These are phyloP conservation scores for Thinopyrum elongatum DNA, from an alignment of 176 grass and related monocot species.

Conservation along the genomic window DNA sequence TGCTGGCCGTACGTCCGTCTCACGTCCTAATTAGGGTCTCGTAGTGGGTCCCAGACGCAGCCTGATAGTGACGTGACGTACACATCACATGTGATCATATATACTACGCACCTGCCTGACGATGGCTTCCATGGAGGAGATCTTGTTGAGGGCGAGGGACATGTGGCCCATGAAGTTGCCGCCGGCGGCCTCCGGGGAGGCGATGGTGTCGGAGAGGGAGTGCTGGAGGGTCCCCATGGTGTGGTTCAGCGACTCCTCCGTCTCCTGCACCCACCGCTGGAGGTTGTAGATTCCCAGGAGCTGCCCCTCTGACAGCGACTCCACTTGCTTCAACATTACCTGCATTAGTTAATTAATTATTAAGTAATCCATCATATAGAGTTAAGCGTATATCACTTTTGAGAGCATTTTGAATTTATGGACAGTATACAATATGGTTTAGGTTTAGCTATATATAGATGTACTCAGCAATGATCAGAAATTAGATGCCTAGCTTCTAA, in stretches of 20 bases:
- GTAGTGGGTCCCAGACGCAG: not conserved
- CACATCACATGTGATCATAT: not conserved
- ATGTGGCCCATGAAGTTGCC: constrained; percentile 49
- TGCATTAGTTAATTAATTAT: not conserved
- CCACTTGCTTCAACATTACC: constrained; percentile 50
- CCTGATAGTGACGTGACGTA: not conserved
- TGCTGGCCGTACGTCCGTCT: not conserved
- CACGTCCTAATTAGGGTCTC: not conserved
- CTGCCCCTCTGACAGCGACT: constrained; percentile 56
- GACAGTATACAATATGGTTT: not conserved
- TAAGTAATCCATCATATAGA: not conserved
- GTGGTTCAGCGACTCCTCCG: constrained; percentile 54
- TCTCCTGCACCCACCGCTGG: constrained; percentile 57
- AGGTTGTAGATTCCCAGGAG: constrained; percentile 57
- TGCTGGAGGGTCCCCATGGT: constrained; percentile 36
- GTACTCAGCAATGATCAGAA: not conserved
- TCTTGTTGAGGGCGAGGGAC: constrained; percentile 61
- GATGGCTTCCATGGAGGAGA: constrained; percentile 44
- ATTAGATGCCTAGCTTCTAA: not conserved
- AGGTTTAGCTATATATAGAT: not conserved
- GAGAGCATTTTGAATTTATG: not conserved
- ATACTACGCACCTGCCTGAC: constrained; percentile 44
- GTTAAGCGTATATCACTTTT: not conserved
- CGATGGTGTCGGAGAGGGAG: constrained; percentile 53
- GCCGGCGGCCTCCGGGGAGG: constrained; percentile 34